Percentiles rank a stretch among this genome's conserved stretches.
Evolutionary conservation across 164 flowering plant species (phyloP).

Genomic region (Nymphaea thermarum): DNA sequence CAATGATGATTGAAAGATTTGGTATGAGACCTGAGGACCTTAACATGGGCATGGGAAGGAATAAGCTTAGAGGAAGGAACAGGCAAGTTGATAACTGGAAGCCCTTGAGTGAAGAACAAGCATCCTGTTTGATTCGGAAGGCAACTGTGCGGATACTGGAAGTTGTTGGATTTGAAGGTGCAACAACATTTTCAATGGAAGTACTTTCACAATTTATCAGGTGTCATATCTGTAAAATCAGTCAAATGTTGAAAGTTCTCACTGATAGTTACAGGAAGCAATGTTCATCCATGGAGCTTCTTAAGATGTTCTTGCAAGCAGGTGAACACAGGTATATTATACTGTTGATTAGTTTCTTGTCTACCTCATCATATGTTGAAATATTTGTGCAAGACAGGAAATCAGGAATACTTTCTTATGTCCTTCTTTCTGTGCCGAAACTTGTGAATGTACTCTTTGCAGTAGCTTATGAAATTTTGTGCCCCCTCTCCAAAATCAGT

Average conservation of each 20-base stretch:
- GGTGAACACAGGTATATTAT: constrained; percentile 40
- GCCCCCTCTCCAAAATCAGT: neutral
- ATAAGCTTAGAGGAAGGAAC: constrained; percentile 39
- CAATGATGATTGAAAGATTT: constrained; percentile 89
- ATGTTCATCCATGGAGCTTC: constrained; percentile 74
- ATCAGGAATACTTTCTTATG: neutral
- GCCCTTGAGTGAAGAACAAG: constrained; percentile 66
- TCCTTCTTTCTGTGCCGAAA: neutral
- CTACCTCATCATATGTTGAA: neutral
- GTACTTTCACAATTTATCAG: constrained; percentile 61
- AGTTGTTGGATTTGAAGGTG: constrained; percentile 63
- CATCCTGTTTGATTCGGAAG: constrained; percentile 49
- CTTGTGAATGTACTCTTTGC: neutral
- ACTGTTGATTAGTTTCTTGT: constrained; percentile 9
- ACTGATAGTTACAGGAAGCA: constrained; percentile 85
- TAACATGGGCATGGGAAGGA: constrained; percentile 45
- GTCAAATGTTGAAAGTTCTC: constrained; percentile 66
- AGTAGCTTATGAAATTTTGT: neutral
- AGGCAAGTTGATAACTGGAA: constrained; percentile 33
- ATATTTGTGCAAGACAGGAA: neutral
- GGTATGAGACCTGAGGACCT: constrained; percentile 74
- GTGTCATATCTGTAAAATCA: constrained; percentile 68
- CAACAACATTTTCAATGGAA: constrained; percentile 63
- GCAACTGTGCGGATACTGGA: constrained; percentile 49
- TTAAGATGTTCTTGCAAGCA: constrained; percentile 86